phyloP scores from a whole-genome alignment of 2,329 filamentous ascomycete species.

The Thelonectria rubi region DNA sequence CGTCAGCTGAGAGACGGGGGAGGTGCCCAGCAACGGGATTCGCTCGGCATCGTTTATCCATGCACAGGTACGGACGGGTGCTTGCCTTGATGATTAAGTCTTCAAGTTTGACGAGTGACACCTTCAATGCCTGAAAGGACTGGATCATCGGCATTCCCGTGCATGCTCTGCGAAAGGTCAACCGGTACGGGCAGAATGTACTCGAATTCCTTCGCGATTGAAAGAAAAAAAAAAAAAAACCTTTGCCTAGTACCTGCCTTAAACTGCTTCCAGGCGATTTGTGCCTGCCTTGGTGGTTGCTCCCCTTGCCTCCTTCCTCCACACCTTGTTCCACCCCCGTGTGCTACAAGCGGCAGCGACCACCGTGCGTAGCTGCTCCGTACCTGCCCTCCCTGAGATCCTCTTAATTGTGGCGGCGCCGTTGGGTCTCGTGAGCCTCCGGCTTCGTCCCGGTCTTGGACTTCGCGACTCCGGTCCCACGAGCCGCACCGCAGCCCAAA shows the following conservation, averaged over 20 bases:
- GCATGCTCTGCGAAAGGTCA: not conserved
- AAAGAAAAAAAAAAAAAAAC: not conserved
- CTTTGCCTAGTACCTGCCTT: not conserved
- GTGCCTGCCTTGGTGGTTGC: not conserved
- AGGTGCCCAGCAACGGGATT: not conserved
- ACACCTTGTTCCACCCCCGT: conserved; percentile 19
- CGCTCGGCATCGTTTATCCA: conserved; percentile 25
- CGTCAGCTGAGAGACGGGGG: conserved; percentile 4
- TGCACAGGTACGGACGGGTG: not conserved
- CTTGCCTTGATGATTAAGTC: too few relatives aligned
- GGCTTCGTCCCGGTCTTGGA: conserved; percentile 42
- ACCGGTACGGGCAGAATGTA: not conserved
- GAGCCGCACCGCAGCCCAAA: conserved; percentile 19
- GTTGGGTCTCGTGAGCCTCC: conserved; percentile 39
- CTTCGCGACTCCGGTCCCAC: conserved; percentile 42
- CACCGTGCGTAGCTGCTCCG: conserved; percentile 17
- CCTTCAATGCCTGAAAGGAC: not conserved
- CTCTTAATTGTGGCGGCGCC: conserved; percentile 32
- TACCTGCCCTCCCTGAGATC: conserved; percentile 1
- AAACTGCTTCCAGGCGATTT: not conserved
- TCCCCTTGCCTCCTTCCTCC: conserved; percentile 7
- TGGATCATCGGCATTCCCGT: not conserved
- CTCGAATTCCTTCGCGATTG: not conserved
- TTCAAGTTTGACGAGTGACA: too few relatives aligned
- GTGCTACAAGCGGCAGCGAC: conserved; percentile 9